A percentile compares a stretch with the other conserved stretches of the same genome.
These are phyloP conservation scores for Adansonia gregorii DNA, from an alignment of 441 rosid species.

Conservation along the genomic window DNA sequence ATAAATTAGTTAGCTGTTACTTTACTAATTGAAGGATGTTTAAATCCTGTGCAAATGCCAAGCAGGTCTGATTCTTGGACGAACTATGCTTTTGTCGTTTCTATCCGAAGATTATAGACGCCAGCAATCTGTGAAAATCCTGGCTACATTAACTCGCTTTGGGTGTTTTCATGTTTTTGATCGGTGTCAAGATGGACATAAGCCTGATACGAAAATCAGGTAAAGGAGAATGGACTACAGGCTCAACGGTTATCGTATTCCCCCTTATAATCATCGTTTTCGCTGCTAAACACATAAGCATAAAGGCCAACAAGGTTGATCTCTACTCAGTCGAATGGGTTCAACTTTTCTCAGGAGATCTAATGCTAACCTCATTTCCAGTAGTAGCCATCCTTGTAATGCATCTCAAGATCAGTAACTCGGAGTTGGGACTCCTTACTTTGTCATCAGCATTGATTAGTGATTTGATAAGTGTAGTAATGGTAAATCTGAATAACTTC, in stretches of 20 bases:
- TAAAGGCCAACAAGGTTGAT: background rate
- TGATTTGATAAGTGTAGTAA: slow-evolving; percentile 21
- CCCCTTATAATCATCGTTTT: background rate
- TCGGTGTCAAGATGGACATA: slow-evolving; percentile 48
- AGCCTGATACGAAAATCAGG: slow-evolving; percentile 30
- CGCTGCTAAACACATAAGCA: background rate
- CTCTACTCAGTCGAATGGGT: slow-evolving; percentile 2
- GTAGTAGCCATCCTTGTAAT: slow-evolving; percentile 39
- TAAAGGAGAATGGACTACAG: slow-evolving; percentile 26
- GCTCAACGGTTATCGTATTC: background rate
- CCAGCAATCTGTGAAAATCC: background rate
- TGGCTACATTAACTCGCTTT: slow-evolving; percentile 26
- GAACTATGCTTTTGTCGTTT: slow-evolving; percentile 28
- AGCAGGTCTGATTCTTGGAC: slow-evolving; percentile 42
- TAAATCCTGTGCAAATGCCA: too few relatives aligned
- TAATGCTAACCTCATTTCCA: slow-evolving; percentile 30
- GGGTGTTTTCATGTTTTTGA: slow-evolving; percentile 49
- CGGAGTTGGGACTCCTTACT: slow-evolving; percentile 46
- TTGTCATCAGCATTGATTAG: slow-evolving; percentile 41
- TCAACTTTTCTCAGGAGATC: background rate
- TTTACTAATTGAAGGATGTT: background rate
- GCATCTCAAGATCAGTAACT: slow-evolving; percentile 41
- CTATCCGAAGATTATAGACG: slow-evolving; percentile 23
- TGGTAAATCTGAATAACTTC: accelerated
- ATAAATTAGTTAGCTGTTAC: too few relatives aligned